These are phyloP conservation scores for Malus domestica DNA, from an alignment of 306 rosid species.

Conservation along the genomic window DNA sequence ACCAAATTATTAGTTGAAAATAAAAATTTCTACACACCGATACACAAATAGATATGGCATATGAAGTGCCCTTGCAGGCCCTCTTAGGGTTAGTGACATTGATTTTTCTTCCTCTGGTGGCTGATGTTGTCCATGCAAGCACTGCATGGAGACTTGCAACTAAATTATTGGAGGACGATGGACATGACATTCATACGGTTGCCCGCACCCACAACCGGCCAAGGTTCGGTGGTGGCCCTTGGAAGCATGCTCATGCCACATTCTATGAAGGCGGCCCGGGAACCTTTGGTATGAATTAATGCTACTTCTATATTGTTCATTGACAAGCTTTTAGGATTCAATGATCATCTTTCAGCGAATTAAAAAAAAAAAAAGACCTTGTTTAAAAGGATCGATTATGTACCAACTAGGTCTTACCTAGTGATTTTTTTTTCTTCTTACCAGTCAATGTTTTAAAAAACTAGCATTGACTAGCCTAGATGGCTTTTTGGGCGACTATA, in stretches of 20 bases:
- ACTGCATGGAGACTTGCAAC: not conserved
- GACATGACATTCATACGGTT: not conserved
- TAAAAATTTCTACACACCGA: not conserved
- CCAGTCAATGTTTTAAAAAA: too few relatives aligned
- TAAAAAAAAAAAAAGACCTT: not conserved
- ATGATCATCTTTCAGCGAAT: not conserved
- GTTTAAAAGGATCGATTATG: not conserved
- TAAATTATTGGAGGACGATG: not conserved
- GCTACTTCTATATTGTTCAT: too few relatives aligned
- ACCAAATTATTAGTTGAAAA: not conserved
- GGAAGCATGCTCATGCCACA: conserved; percentile 68
- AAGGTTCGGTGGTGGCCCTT: conserved; percentile 29
- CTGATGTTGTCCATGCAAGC: conserved; percentile 5
- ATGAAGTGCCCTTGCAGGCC: conserved; percentile 20
- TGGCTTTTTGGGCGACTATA: too few relatives aligned
- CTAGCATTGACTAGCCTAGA: too few relatives aligned
- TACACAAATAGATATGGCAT: not conserved
- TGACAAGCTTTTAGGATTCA: too few relatives aligned
- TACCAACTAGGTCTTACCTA: too few relatives aligned
- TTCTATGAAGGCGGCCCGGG: conserved; percentile 61
- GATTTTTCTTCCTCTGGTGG: conserved; percentile 5
- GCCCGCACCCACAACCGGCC: conserved; percentile 12
- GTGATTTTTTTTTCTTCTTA: too few relatives aligned
- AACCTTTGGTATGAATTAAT: conserved; percentile 41
- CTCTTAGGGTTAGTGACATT: conserved; percentile 18